Conservation (phyloP, 2,329 filamentous ascomycete species). For the Cercospora zeae-maydis region DNA sequence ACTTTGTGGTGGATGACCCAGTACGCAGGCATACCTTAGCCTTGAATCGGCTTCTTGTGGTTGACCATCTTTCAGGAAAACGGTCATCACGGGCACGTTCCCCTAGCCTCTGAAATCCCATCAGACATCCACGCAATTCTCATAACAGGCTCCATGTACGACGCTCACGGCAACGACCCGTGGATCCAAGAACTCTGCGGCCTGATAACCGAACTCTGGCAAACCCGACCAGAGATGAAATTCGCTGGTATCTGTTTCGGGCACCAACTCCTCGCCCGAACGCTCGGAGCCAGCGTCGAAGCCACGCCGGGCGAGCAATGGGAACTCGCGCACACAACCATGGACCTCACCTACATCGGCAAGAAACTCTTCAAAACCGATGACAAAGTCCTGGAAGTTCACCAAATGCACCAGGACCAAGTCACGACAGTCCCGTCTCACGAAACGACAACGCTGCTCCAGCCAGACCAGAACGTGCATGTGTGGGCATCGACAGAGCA, state of each 20-base stretch:
- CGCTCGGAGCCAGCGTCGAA: slow-evolving; percentile 42
- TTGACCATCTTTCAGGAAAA: neutral
- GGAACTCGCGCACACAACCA: slow-evolving; percentile 46
- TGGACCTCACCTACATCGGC: slow-evolving; percentile 42
- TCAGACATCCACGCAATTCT: slow-evolving; percentile 43
- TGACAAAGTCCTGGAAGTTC: slow-evolving; percentile 39
- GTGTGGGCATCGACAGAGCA: slow-evolving; percentile 49
- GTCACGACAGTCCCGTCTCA: slow-evolving; percentile 38
- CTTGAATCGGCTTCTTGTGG: no score
- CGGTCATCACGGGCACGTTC: slow-evolving; percentile 45
- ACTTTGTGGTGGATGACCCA: slow-evolving; percentile 52
- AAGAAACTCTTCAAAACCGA: slow-evolving; percentile 42
- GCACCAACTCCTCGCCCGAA: slow-evolving; percentile 47
- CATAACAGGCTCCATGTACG: slow-evolving; percentile 48
- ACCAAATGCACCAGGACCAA: slow-evolving; percentile 50
- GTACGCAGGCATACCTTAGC: neutral
- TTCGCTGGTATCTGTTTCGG: slow-evolving; percentile 50
- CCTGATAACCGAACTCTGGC: slow-evolving; percentile 53
- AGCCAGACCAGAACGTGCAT: slow-evolving; percentile 43
- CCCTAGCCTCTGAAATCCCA: slow-evolving; percentile 48
- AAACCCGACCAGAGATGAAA: slow-evolving; percentile 49
- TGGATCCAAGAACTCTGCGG: slow-evolving; percentile 45
- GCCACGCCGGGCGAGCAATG: slow-evolving; percentile 42
- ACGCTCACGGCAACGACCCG: slow-evolving; percentile 45
- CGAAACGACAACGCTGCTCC: slow-evolving; percentile 37